Conservation (phyloP, 2,329 filamentous ascomycete species). For the Cryphonectria naterciae region DNA sequence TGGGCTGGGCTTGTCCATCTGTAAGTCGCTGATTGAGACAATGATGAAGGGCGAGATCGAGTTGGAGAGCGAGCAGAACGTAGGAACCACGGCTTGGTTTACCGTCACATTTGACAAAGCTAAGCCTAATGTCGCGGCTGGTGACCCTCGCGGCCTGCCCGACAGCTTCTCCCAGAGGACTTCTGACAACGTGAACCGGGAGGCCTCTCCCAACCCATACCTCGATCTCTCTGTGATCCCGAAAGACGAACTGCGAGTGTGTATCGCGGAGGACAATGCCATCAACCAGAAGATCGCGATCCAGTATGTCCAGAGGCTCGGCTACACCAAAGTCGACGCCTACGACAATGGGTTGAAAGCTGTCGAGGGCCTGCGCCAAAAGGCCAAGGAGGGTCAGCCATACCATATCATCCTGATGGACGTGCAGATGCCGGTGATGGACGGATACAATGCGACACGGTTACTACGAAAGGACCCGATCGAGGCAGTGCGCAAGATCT, state of each 20-base stretch:
- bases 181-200: conserved; percentile 37
- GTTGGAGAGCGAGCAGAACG: conserved; percentile 74
- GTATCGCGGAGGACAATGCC: conserved; percentile 92
- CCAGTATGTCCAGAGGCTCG: conserved; percentile 83
- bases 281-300: conserved; percentile 96
- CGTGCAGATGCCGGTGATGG: conserved; percentile 92
- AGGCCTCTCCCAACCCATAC: conserved; percentile 49
- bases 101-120: conserved; percentile 86
- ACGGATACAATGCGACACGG: conserved; percentile 90
- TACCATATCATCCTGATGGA: conserved; percentile 96
- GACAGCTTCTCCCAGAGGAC: conserved; percentile 29
- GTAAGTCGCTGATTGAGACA: conserved; percentile 90
- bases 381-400: conserved; percentile 71
- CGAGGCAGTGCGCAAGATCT: conserved; percentile 75
- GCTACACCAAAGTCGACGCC: conserved; percentile 79
- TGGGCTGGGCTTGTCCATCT: conserved; percentile 88
- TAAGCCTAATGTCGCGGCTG: conserved; percentile 60
- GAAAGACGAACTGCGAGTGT: conserved; percentile 79
- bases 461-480: conserved; percentile 77
- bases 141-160: conserved; percentile 44
- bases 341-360: conserved; percentile 90
- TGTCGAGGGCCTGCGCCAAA: conserved; percentile 79
- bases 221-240: conserved; percentile 74
- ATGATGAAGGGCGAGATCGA: conserved; percentile 88
- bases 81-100: conserved; percentile 77